Conservation (phyloP, 768 basidiomycete species). For the Trametes sanguinea region DNA sequence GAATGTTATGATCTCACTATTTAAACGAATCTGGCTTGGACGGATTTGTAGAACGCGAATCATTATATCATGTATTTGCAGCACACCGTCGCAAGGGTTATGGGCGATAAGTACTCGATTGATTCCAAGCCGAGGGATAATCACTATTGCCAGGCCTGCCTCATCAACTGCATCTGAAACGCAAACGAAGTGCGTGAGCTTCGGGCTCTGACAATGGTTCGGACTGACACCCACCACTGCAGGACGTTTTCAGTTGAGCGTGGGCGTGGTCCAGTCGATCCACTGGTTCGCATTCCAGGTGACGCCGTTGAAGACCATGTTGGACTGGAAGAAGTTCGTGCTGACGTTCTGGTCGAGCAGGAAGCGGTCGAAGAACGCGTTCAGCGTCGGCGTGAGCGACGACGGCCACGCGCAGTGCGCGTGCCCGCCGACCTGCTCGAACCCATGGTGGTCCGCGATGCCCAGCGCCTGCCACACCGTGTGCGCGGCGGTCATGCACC, state of each 20-base stretch:
- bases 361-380: slow-evolving; percentile 59
- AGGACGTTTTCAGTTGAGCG: slow-evolving; percentile 33
- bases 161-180: no score
- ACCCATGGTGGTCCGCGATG: slow-evolving; percentile 48
- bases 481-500: slow-evolving; percentile 52
- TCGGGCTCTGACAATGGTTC: no score
- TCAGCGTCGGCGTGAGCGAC: slow-evolving; percentile 44
- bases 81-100: no score
- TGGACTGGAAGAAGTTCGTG: slow-evolving; percentile 49
- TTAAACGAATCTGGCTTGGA: not conserved
- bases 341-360: slow-evolving; percentile 48
- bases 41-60: not conserved
- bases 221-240: no score
- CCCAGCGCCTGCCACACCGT: slow-evolving; percentile 55
- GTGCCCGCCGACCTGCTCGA: slow-evolving; percentile 56
- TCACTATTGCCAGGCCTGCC: no score
- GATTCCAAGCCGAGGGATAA: no score
- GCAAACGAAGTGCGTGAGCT: not conserved
- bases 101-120: no score
- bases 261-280: slow-evolving; percentile 54
- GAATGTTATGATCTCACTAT: no score
- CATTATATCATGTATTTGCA: no score
- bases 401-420: slow-evolving; percentile 58
- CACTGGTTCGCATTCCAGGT: slow-evolving; percentile 44
- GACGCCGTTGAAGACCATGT: slow-evolving; percentile 41